A percentile compares a stretch with the other conserved stretches of the same genome.
These are phyloP conservation scores for Agrocybe pediades DNA, from an alignment of 768 basidiomycete species.

Conservation along the genomic window DNA sequence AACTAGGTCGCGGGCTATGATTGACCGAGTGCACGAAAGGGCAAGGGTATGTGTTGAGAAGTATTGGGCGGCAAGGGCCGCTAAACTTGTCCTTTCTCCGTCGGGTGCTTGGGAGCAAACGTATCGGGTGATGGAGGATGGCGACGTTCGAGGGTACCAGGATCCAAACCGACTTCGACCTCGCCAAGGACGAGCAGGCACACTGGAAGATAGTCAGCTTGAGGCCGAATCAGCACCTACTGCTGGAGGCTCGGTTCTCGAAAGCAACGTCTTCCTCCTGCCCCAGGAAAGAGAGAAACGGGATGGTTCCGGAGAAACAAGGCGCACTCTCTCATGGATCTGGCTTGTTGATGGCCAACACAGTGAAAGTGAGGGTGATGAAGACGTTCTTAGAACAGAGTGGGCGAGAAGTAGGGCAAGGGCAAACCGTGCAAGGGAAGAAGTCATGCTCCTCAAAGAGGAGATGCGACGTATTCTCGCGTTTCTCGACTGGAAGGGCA, in stretches of 20 bases:
- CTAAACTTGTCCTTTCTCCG: conserved; percentile 2
- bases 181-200: neutral
- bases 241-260: neutral
- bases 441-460: conserved; percentile 14
- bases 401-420: conserved; percentile 15
- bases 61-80: conserved; percentile 5
- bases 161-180: neutral
- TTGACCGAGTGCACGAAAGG: conserved; percentile 4
- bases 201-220: neutral
- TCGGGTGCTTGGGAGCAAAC: conserved; percentile 10
- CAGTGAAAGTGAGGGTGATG: too few relatives aligned
- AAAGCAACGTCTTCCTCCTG: neutral
- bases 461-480: conserved; percentile 14
- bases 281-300: neutral
- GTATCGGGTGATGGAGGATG: neutral
- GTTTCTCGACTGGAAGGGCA: conserved; percentile 10
- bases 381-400: conserved; percentile 4
- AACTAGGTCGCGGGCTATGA: conserved; percentile 6
- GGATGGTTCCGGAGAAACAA: neutral
- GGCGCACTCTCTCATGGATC: too few relatives aligned
- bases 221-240: neutral
- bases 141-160: conserved; percentile 14
- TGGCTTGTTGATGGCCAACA: too few relatives aligned
- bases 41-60: conserved; percentile 6
- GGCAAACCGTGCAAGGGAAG: conserved; percentile 13